phyloP scores from a whole-genome alignment of 148 eudicot species.

The Spergularia marina region DNA sequence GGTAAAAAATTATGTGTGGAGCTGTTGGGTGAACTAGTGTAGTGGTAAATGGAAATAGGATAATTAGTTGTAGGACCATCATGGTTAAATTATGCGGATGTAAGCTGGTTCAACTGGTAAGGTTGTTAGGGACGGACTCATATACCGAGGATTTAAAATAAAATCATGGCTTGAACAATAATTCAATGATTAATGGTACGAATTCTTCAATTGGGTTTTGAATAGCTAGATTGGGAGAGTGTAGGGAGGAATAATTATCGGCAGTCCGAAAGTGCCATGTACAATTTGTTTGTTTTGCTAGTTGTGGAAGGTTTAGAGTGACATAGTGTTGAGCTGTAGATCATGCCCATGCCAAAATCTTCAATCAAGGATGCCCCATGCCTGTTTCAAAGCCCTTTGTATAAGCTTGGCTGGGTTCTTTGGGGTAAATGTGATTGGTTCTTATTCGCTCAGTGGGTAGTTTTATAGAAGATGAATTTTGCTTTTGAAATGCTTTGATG shows the following conservation, averaged over 20 bases:
- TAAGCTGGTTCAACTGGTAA: not conserved
- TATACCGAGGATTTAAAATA: not conserved
- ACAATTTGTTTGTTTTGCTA: no score
- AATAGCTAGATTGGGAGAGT: not conserved
- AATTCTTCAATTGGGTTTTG: not conserved
- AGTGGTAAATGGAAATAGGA: not conserved
- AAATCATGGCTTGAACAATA: no score
- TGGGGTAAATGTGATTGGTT: no score
- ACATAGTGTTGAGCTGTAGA: not conserved
- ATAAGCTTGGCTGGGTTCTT: no score
- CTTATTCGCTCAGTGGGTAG: no score
- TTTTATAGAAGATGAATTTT: not conserved
- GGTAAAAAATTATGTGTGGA: not conserved
- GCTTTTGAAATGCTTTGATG: not conserved
- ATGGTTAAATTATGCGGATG: not conserved
- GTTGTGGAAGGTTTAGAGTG: not conserved
- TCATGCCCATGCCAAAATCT: no score
- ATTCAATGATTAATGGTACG: not conserved
- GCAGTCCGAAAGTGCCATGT: not conserved
- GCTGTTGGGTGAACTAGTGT: not conserved
- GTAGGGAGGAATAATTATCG: not conserved
- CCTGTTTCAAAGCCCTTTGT: no score
- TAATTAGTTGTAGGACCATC: not conserved
- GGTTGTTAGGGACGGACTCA: not conserved
- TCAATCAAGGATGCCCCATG: no score